Evolutionary conservation across 306 rosid genomes (phyloP).

Genomic region (Castanea sativa): DNA sequence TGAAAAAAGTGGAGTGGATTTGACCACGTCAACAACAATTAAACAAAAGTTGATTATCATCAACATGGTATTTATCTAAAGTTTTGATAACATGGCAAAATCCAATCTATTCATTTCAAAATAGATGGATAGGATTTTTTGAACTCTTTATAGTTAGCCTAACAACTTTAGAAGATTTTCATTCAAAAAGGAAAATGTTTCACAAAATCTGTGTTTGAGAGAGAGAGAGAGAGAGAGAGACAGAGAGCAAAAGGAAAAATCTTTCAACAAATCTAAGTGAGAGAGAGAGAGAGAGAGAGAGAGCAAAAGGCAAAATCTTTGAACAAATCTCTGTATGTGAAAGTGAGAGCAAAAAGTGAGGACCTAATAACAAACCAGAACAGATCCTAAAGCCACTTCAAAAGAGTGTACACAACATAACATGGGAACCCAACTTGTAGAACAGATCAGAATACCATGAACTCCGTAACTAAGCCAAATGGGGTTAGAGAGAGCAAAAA

Average conservation of each 20-base stretch:
- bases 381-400: conserved; percentile 9
- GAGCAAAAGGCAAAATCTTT: neutral
- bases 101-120: too few species aligned
- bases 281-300: neutral
- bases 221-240: neutral
- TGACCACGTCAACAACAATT: too few species aligned
- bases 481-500: neutral
- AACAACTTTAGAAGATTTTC: too few species aligned
- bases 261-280: neutral
- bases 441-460: conserved; percentile 12
- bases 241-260: neutral
- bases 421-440: conserved; percentile 7
- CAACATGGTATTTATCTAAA: too few species aligned
- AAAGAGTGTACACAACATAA: neutral
- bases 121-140: too few species aligned
- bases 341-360: neutral
- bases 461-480: conserved; percentile 3
- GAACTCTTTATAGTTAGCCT: too few species aligned
- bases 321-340: too few species aligned
- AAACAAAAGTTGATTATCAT: too few species aligned
- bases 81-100: too few species aligned
- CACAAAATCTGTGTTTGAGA: too few species aligned
- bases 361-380: neutral
- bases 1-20: too few species aligned
- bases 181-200: too few species aligned